phyloP scores from a whole-genome alignment of 352 stramenopile species.

The Globisporangium abappressorium region DNA sequence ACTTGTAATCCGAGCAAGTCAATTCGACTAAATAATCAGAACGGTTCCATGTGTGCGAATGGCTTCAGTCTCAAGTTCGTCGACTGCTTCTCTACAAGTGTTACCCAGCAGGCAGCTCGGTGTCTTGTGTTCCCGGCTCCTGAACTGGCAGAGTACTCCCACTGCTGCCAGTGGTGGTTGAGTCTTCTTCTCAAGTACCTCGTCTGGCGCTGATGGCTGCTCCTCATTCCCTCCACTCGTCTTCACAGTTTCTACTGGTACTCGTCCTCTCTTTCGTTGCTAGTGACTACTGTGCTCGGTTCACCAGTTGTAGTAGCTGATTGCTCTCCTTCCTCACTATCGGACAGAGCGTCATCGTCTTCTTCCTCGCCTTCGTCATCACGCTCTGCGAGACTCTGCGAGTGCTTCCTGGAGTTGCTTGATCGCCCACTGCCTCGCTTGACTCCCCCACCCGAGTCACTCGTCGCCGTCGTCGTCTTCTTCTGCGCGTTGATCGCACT shows the following conservation, averaged over 20 bases:
- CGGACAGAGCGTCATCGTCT: neutral
- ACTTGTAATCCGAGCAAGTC: neutral
- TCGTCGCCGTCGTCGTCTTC: neutral
- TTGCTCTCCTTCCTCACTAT: neutral
- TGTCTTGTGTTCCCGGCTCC: neutral
- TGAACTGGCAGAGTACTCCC: neutral
- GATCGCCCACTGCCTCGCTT: slow-evolving; percentile 5
- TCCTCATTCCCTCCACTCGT: neutral
- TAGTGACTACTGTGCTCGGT: neutral
- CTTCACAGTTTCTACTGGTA: neutral
- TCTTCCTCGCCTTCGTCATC: slow-evolving; percentile 2
- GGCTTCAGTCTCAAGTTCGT: neutral
- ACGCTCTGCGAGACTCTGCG: neutral
- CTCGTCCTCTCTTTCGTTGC: neutral
- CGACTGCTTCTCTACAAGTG: neutral
- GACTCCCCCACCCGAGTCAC: neutral
- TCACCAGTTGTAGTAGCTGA: no score
- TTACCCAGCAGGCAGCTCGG: neutral
- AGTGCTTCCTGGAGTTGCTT: neutral
- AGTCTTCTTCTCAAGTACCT: neutral
- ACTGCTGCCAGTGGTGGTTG: neutral
- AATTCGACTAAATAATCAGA: neutral
- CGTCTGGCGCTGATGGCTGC: neutral
- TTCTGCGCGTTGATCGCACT: slow-evolving; percentile 42
- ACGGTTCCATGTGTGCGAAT: neutral